phyloP scores from a whole-genome alignment of 148 eudicot genomes.

The Rhododendron ovatum region DNA sequence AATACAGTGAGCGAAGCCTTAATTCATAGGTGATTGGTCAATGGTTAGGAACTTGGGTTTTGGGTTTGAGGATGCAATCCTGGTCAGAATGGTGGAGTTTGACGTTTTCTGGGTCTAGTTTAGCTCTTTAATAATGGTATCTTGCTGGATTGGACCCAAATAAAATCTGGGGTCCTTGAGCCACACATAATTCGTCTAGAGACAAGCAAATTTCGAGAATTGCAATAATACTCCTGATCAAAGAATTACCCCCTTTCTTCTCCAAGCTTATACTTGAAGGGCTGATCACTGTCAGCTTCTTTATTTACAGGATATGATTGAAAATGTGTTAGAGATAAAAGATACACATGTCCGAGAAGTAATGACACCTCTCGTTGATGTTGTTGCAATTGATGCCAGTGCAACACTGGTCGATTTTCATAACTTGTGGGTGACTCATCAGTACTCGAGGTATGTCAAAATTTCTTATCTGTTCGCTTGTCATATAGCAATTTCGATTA shows the following conservation, averaged over 20 bases:
- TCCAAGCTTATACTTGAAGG: neutral
- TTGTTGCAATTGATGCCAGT: conserved; percentile 94
- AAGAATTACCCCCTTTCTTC: neutral
- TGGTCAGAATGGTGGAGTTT: neutral
- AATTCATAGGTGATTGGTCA: neutral
- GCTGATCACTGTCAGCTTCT: neutral
- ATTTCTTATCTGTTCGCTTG: neutral
- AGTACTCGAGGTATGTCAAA: conserved; percentile 73
- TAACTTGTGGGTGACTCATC: conserved; percentile 85
- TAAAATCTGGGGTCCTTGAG: neutral
- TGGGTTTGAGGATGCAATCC: neutral
- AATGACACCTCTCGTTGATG: conserved; percentile 99
- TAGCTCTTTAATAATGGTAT: neutral
- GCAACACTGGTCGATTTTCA: conserved; percentile 93
- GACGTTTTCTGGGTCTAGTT: neutral
- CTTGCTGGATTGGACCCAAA: neutral
- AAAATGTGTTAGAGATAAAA: conserved; percentile 95
- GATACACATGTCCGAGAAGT: conserved; percentile 98
- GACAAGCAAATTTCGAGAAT: neutral
- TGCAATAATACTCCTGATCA: neutral
- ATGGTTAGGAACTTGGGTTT: neutral
- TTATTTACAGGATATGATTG: conserved; percentile 74
- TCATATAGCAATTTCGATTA: neutral
- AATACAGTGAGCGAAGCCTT: neutral
- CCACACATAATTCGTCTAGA: neutral